phyloP scores from a whole-genome alignment of 331 rosid species.

The Quercus tomentella region DNA sequence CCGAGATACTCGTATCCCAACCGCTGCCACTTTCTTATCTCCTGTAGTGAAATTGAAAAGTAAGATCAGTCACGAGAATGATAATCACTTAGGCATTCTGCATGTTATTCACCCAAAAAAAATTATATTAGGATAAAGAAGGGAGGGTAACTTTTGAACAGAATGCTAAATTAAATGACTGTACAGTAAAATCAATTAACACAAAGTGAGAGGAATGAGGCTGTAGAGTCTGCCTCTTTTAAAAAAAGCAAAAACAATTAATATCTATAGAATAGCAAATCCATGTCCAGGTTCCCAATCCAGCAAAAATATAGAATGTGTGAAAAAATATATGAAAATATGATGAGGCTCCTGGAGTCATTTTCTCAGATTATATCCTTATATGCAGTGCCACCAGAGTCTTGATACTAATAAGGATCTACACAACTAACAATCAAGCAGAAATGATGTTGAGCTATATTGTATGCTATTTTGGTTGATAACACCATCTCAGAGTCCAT shows the following conservation, averaged over 20 bases:
- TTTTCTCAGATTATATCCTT: not conserved
- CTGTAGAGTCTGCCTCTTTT: not conserved
- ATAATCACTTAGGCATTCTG: not conserved
- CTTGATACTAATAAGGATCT: not conserved
- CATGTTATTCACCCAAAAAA: not conserved
- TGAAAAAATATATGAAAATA: not conserved
- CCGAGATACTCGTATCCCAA: constrained; percentile 59
- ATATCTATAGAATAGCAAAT: not conserved
- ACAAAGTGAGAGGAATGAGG: too few species aligned
- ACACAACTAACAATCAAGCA: not conserved
- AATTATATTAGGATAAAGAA: not conserved
- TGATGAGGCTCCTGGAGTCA: not conserved
- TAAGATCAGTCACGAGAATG: constrained; percentile 4
- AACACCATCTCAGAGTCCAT: not conserved
- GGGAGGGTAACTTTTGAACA: not conserved
- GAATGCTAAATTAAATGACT: not conserved
- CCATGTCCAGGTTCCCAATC: not conserved
- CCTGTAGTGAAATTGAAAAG: constrained; percentile 32
- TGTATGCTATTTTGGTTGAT: not conserved
- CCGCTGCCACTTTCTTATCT: constrained; percentile 75
- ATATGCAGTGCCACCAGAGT: not conserved
- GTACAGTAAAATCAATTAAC: too few species aligned
- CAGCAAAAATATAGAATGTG: not conserved
- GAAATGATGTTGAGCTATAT: not conserved
- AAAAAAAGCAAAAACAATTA: not conserved